Conservation (phyloP, 495 filamentous ascomycete genomes). For the Podospora comata region DNA sequence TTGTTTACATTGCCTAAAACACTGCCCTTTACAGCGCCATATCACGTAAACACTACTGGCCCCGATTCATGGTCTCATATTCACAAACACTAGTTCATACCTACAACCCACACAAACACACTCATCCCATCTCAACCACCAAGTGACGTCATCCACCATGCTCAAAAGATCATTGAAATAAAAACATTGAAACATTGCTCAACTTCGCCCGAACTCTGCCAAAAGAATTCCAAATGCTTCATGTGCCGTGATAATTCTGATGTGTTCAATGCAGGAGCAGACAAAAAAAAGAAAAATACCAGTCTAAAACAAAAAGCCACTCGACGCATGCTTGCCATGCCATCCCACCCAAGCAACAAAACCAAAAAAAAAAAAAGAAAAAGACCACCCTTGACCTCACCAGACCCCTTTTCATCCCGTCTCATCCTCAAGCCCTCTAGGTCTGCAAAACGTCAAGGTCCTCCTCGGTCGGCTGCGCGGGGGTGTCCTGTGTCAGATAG, state of each 20-base stretch:
- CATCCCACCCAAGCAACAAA: neutral
- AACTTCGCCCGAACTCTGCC: neutral
- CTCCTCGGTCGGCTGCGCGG: constrained; percentile 40
- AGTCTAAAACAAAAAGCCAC: neutral
- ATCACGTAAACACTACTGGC: neutral
- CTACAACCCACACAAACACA: neutral
- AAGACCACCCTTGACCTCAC: neutral
- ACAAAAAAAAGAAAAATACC: neutral
- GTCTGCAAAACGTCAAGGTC: constrained; percentile 42
- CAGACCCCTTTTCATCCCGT: neutral
- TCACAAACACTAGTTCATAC: neutral
- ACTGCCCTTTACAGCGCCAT: neutral
- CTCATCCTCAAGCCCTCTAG: constrained; percentile 21
- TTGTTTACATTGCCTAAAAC: neutral
- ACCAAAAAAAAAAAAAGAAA: neutral
- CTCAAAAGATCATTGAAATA: neutral
- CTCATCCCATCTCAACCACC: neutral
- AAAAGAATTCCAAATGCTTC: neutral
- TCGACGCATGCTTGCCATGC: constrained; percentile 5
- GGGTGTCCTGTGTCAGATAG: constrained; percentile 32
- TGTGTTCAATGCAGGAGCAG: neutral
- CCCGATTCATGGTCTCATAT: neutral
- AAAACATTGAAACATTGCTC: neutral
- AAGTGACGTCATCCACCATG: neutral
- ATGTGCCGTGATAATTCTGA: neutral